Percentiles rank a stretch among this genome's conserved stretches.
phyloP scores from a whole-genome alignment of 305 asterid species.

The Fraxinus floribunda region DNA sequence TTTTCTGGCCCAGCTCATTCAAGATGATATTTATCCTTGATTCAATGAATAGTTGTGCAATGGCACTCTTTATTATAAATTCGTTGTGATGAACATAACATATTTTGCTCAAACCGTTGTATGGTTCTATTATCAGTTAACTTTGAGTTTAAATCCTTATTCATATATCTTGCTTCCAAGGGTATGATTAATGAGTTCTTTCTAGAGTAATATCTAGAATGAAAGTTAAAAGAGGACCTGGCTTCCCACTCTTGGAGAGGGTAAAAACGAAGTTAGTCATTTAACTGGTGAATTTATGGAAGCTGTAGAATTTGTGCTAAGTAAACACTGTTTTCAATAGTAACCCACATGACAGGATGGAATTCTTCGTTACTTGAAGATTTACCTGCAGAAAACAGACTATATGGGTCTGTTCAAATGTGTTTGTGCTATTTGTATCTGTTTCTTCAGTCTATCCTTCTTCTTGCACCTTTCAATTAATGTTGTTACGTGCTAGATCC shows the following conservation, averaged over 20 bases:
- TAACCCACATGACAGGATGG: background rate
- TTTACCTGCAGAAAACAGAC: background rate
- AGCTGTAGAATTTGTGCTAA: background rate
- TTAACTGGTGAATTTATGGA: background rate
- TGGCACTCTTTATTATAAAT: background rate
- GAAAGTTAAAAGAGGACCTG: background rate
- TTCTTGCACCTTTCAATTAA: background rate
- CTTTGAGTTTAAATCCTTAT: background rate
- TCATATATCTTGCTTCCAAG: background rate
- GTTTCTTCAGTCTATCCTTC: background rate
- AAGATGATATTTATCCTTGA: background rate
- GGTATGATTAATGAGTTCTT: background rate
- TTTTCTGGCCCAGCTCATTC: constrained; percentile 9
- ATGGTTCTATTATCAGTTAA: background rate
- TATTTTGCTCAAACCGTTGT: background rate
- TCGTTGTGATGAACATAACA: background rate
- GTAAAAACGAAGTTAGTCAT: background rate
- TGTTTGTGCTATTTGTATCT: background rate
- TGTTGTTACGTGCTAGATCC: background rate
- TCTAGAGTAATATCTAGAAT: background rate
- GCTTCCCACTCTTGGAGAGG: background rate
- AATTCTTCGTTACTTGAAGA: background rate
- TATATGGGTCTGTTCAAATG: background rate
- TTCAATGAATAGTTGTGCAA: background rate
- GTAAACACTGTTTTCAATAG: background rate